Evolutionary conservation across 225 moss, liverwort and hornwort species (phyloP).

Genomic region (Marchantia polymorpha): DNA sequence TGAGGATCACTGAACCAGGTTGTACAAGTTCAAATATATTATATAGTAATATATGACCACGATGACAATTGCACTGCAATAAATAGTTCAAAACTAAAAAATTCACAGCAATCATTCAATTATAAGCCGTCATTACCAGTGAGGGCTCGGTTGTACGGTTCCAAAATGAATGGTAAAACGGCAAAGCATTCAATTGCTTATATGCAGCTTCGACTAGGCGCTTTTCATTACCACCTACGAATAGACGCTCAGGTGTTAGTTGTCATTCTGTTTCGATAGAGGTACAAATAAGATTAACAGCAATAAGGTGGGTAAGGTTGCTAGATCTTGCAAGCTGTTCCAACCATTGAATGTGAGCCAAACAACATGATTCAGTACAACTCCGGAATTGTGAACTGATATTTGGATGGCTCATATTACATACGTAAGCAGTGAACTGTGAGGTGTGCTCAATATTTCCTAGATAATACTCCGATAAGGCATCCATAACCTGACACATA

Average conservation of each 20-base stretch:
- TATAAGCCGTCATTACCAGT: constrained; percentile 46
- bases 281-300: no score
- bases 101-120: not conserved
- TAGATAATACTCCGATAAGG: not conserved
- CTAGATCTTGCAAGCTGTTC: no score
- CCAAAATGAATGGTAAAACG: constrained; percentile 98
- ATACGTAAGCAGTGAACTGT: not conserved
- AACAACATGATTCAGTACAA: not conserved
- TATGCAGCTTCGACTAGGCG: constrained; percentile 82
- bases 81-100: not conserved
- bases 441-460: not conserved
- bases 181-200: constrained; percentile 68
- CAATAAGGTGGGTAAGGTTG: no score
- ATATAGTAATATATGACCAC: not conserved
- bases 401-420: not conserved
- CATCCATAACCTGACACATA: not conserved
- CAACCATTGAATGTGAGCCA: no score
- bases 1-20: not conserved
- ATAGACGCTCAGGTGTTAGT: not conserved
- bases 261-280: no score
- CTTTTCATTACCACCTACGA: constrained; percentile 84
- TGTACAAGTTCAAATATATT: not conserved
- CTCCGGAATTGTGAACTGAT: not conserved
- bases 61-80: not conserved
- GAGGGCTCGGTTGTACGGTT: constrained; percentile 83